These are phyloP conservation scores for Aspergillus texensis DNA, from an alignment of 2,329 filamentous ascomycete species.

Conservation along the genomic window DNA sequence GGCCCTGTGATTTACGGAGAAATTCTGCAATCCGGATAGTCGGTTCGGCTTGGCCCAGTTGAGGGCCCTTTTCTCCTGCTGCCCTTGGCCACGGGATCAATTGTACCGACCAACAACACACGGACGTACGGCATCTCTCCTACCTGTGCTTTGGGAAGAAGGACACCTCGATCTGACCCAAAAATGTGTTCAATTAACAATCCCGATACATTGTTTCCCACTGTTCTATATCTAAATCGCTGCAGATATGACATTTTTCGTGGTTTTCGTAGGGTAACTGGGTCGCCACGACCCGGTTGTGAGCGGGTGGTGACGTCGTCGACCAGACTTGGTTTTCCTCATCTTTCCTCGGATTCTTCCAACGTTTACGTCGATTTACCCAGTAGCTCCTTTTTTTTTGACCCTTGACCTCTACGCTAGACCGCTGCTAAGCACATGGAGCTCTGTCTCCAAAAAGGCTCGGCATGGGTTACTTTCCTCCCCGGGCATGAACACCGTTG, in stretches of 20 bases:
- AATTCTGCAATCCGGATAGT: slow-evolving; percentile 20
- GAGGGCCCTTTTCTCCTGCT: background rate
- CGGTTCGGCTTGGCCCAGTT: slow-evolving; percentile 19
- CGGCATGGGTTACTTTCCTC: slow-evolving; percentile 1
- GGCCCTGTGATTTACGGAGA: slow-evolving; percentile 26
- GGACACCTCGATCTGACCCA: background rate
- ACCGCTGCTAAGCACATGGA: background rate
- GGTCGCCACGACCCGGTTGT: slow-evolving; percentile 2
- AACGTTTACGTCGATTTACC: background rate
- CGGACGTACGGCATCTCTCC: background rate
- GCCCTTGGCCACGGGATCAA: slow-evolving; percentile 16
- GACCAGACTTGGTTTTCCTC: slow-evolving; percentile 10
- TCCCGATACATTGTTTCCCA: background rate
- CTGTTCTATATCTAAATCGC: background rate
- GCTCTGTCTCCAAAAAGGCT: background rate
- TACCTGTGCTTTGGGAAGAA: background rate
- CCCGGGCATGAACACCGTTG: slow-evolving; percentile 1
- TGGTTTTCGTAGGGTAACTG: background rate
- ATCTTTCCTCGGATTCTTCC: background rate
- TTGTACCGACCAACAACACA: slow-evolving; percentile 12
- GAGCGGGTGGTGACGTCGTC: slow-evolving; percentile 20
- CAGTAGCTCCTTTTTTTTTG: background rate
- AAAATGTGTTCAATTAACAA: background rate
- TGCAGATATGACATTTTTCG: background rate
- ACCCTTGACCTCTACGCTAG: background rate